Evolutionary conservation across 805 yeast genomes (phyloP), one percentile per base, ranked within the genome.

Genomic region (Wickerhamiella alocasiicola): DNA sequence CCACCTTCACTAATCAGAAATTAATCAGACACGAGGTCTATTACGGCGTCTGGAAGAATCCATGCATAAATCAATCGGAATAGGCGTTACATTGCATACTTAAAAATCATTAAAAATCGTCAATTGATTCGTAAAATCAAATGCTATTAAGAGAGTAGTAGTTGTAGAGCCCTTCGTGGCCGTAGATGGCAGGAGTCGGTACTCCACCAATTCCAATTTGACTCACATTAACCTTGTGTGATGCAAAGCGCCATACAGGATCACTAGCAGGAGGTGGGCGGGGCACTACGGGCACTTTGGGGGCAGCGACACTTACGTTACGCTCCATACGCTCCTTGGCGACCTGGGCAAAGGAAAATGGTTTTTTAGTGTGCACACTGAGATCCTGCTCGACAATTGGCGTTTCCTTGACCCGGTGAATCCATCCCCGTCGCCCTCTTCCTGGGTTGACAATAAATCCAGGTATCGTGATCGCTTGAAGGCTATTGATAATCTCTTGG

Each of bases 391-490:
- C 28, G 9, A 13, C 7, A 19, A 9, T 26, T 11, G 23, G 32
- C 6, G 31, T 15, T 24, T 29, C 37, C 20, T 39, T 36, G 11
- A 21, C 28, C 18, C 57, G 47, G 57, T 75, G 78, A 13, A 84
- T 56, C 94, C 95, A 84, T 9, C 82, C 77, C 46, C 95, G 67
- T 46, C 94, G 66, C 4, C 94, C 93, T 49, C 74, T 76, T 24
- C 66, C 66, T 11, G 45, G 44, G 34, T 56, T 56, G 13, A 56
- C 51, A 54, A 64, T 18, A 64, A 66, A 47, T 41, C 68, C 58
- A 15, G 59, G 45, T 46, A 55, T 41, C 36, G 52, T 57, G 50
- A 63, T 39, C 25, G 51, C 51, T 31, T 48, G 39, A 41, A 60
- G 39, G 37, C 51, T 45, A 16, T 27, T 40, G 19, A 57, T 46